phyloP scores from a whole-genome alignment of 257 asterid species.

The Solanum bulbocastanum region DNA sequence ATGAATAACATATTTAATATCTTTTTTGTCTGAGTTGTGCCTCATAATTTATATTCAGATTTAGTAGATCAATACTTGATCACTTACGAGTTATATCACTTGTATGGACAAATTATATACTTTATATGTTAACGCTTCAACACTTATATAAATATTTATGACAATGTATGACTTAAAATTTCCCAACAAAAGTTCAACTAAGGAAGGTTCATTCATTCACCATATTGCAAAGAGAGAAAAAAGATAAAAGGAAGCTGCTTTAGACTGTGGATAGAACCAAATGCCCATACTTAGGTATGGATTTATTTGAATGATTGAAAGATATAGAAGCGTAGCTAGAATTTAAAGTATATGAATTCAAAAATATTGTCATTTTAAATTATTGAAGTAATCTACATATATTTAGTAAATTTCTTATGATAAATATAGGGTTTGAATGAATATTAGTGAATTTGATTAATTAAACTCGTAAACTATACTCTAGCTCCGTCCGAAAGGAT shows the following conservation, averaged over 20 bases:
- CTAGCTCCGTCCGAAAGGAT: neutral
- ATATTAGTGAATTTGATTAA: neutral
- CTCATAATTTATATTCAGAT: no score
- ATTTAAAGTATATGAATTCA: neutral
- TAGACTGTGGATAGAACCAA: neutral
- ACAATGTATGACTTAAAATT: neutral
- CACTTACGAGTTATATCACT: no score
- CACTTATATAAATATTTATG: no score
- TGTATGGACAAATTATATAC: no score
- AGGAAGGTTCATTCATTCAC: neutral
- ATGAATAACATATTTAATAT: no score
- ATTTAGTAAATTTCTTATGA: neutral
- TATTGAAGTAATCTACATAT: neutral
- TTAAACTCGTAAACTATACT: neutral
- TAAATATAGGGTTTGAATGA: neutral
- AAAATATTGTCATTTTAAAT: neutral
- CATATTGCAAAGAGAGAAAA: neutral
- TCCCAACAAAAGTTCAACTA: neutral
- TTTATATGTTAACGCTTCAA: neutral
- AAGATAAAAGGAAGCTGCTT: neutral
- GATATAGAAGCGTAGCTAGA: neutral
- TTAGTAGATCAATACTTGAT: no score
- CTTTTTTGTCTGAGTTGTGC: no score
- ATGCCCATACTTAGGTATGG: neutral
- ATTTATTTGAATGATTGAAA: neutral